Base-by-base conservation (phyloP, 2,329 filamentous ascomycete species). In the Seiridium cupressi region DNA sequence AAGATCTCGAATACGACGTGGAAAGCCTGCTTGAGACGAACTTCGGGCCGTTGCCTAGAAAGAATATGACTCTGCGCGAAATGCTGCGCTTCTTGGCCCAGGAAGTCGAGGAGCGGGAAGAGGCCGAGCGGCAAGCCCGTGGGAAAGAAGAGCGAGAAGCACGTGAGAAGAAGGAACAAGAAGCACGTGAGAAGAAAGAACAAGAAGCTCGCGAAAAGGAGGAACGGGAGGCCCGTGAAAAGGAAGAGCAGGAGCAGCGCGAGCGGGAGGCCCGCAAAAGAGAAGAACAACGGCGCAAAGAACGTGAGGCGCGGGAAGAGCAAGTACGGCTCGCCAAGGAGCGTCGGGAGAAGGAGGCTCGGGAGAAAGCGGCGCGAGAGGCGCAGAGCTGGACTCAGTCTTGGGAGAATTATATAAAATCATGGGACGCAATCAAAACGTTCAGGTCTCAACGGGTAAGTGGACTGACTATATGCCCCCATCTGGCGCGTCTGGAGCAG, bases 381-480 rank as follows among this genome's bases (percentile, higher is more conserved):
- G 56, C 58, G n/a, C 55, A 47, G 35, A 57, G 58, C 47, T 63
- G 64, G 63, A 55, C 40, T 9, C 35, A 47, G 11, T 26, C 57
- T 9, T 64, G 62, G 64, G 38, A 63, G 31, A 48, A 51, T 6
- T 65, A 66, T 56, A 57, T 44, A 31, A 42, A 56, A 8, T 53
- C 40, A 40, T 65, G 63, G 62, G 55, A 60, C 13, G 9, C 51
- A n/a, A 44, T 60, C 26, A 56, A 48, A 10, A 49, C n/a, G 26
- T 46, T 9, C 44, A 56, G 47, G n/a, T 48, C 46, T 8, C 8
- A 48, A n/a, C 13, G 18, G 46, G 46, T 48, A 8, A 48, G 46
- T n/a, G 7, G 13, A 26, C 18, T 26, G 18, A 26, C 18, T 26
- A 26, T 26, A 26, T 26, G 18, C 18, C 18, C 18, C 18, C 18